Evolutionary conservation across 495 filamentous ascomycete genomes (phyloP).

Genomic region (Xylaria palmicola): DNA sequence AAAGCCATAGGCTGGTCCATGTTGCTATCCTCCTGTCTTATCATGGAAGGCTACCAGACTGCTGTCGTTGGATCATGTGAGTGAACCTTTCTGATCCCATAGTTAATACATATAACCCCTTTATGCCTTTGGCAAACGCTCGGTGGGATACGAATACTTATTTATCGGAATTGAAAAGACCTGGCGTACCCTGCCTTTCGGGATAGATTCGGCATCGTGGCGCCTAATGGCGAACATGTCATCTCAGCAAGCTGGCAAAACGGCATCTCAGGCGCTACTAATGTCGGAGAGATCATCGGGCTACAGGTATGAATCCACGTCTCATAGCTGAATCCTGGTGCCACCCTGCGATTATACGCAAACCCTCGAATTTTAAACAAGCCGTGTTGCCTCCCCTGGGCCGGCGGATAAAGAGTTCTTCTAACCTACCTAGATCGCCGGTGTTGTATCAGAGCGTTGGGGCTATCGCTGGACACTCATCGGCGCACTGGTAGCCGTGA

Average conservation of each 20-base stretch:
- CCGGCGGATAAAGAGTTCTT: neutral
- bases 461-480: slow-evolving; percentile 38
- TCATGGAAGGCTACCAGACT: slow-evolving; percentile 56
- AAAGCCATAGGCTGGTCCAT: slow-evolving; percentile 50
- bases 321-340: neutral
- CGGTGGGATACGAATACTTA: neutral
- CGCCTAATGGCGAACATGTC: slow-evolving; percentile 28
- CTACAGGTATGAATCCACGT: slow-evolving; percentile 22
- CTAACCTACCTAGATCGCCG: slow-evolving; percentile 33
- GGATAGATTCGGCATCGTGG: slow-evolving; percentile 24
- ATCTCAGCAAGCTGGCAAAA: slow-evolving; percentile 41
- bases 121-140: too few species aligned
- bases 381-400: neutral
- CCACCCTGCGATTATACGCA: too few species aligned
- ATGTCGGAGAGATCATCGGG: slow-evolving; percentile 42
- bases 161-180: slow-evolving; percentile 12
- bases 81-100: neutral
- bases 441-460: slow-evolving; percentile 28
- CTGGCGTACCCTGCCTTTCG: slow-evolving; percentile 30
- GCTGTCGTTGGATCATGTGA: slow-evolving; percentile 31
- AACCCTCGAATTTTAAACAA: neutral
- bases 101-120: neutral
- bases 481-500: slow-evolving; percentile 42
- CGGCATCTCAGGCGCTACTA: slow-evolving; percentile 37
- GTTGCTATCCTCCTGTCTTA: slow-evolving; percentile 49